A percentile compares a stretch with the other conserved stretches of the same genome.
Evolutionary conservation across 495 filamentous ascomycete species (phyloP).

Genomic region (Penicilliopsis zonata): DNA sequence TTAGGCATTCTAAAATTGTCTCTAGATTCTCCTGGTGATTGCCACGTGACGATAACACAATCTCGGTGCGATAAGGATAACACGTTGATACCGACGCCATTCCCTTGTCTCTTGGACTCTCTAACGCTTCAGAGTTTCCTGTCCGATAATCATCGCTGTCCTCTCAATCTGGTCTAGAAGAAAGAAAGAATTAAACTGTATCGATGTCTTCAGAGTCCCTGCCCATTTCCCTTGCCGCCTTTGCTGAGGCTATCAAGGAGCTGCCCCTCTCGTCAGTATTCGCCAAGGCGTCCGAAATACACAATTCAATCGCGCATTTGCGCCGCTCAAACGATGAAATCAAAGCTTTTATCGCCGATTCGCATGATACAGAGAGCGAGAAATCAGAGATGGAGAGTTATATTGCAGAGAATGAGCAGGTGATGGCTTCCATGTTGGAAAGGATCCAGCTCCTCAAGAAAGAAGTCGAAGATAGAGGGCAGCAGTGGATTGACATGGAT

Average conservation of each 20-base stretch:
- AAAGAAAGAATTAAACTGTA: conserved; percentile 6
- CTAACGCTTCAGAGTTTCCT: neutral
- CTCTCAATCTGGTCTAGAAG: neutral
- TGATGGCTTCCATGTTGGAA: conserved; percentile 61
- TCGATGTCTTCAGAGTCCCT: conserved; percentile 26
- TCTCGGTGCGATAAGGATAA: no score
- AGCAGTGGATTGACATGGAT: conserved; percentile 51
- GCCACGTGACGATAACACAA: no score
- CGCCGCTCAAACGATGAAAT: conserved; percentile 67
- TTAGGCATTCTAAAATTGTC: no score
- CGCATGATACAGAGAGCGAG: conserved; percentile 47
- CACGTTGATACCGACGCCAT: no score
- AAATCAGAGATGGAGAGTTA: conserved; percentile 39
- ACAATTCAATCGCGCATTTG: conserved; percentile 74
- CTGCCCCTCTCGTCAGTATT: conserved; percentile 62
- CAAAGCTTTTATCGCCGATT: conserved; percentile 39
- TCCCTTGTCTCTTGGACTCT: no score
- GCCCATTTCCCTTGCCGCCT: conserved; percentile 24
- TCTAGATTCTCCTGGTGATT: no score
- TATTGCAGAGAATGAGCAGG: conserved; percentile 57
- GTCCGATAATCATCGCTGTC: neutral
- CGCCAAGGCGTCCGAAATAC: conserved; percentile 69
- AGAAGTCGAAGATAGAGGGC: conserved; percentile 68
- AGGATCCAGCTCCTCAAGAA: conserved; percentile 52
- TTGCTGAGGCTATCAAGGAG: conserved; percentile 58